Percentiles rank a stretch among this genome's conserved stretches.
Evolutionary conservation across 2,329 filamentous ascomycete species (phyloP).

Genomic region (Penicillium sp.): DNA sequence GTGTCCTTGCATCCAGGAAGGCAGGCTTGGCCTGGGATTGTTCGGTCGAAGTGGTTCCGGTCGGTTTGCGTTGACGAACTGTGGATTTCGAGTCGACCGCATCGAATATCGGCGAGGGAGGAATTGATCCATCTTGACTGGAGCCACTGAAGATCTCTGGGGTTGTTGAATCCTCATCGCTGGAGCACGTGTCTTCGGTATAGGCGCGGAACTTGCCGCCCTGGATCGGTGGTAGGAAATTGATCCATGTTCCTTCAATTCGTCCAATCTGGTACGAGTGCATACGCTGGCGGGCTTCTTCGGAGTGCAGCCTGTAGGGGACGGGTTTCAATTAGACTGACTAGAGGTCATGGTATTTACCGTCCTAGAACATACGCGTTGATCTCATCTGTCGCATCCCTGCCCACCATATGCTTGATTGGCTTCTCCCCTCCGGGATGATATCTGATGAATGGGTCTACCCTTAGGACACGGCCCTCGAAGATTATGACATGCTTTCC

Average conservation of each 20-base stretch:
- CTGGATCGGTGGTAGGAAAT: constrained; percentile 86
- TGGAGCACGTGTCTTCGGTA: constrained; percentile 38
- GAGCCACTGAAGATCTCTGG: constrained; percentile 43
- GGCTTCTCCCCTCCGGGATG: constrained; percentile 88
- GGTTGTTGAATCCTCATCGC: constrained; percentile 27
- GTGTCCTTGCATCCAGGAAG: constrained; percentile 64
- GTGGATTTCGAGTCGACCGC: constrained; percentile 36
- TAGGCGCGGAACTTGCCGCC: constrained; percentile 65
- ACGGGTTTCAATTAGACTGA: constrained; percentile 14
- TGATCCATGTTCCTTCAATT: constrained; percentile 72
- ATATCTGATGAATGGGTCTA: constrained; percentile 78
- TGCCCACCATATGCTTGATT: constrained; percentile 84
- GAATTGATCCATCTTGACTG: constrained; percentile 48
- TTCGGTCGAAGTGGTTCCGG: constrained; percentile 21
- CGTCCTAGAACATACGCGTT: constrained; percentile 57
- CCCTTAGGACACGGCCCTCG: constrained; percentile 70
- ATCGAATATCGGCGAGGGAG: constrained; percentile 53
- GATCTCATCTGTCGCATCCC: constrained; percentile 90
- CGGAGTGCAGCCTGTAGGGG: constrained; percentile 63
- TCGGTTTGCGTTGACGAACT: constrained; percentile 33
- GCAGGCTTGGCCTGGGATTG: constrained; percentile 42
- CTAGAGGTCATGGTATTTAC: constrained; percentile 6
- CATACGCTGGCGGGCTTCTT: constrained; percentile 68
- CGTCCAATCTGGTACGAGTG: constrained; percentile 71
- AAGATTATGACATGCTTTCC: constrained; percentile 73